Base-by-base conservation (phyloP, 306 rosid genomes). In the Mucuna pruriens region DNA sequence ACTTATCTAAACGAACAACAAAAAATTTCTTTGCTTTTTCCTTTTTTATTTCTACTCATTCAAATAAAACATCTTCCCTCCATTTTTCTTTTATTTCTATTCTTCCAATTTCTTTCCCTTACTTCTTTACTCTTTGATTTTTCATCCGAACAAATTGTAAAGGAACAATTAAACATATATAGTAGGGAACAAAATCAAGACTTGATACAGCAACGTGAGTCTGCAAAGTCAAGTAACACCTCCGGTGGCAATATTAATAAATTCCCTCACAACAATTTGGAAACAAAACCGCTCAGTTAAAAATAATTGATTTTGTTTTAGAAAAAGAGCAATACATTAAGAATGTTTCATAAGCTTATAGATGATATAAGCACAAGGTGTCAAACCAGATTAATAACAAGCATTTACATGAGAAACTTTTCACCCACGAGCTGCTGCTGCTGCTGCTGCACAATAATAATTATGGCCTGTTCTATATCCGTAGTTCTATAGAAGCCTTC, bases 371-470 rank as follows among this genome's bases (percentile, higher is more conserved):
- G 49, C 70, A 78, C 82, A 78, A 17, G 23, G 72, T 71, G 72
- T 71, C 82, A 75, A 63, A 68, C 71, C 60, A 77, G 51, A 66
- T 60, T 31, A 69, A 75, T 46, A 68, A 75, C 64, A 67, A 68
- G 66, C 77, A 42, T 62, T 67, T 70, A 81, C 73, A 77, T 23
- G 55, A 64, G 34, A 55, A 54, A 19, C 15, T 29, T 62, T 52
- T 51, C 2, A 76, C 73, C 75, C 82, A 84, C 52, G 29, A 81
- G n/a, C n/a, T n/a, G n/a, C n/a, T n/a, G n/a, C n/a, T n/a, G n/a
- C 83, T 52, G 86, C 88, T 70, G 84, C 88, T 51, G 88, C 92
- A 86, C 86, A 70, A 83, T 45, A 61, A 79, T 55, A 33, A 55
- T 55, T 71, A 75, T 86, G 66, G 75, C 29, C 6, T 57, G 22